These are phyloP conservation scores for Zygnema circumcarinatum DNA, from an alignment of 139 green algal genomes.

Conservation along the genomic window DNA sequence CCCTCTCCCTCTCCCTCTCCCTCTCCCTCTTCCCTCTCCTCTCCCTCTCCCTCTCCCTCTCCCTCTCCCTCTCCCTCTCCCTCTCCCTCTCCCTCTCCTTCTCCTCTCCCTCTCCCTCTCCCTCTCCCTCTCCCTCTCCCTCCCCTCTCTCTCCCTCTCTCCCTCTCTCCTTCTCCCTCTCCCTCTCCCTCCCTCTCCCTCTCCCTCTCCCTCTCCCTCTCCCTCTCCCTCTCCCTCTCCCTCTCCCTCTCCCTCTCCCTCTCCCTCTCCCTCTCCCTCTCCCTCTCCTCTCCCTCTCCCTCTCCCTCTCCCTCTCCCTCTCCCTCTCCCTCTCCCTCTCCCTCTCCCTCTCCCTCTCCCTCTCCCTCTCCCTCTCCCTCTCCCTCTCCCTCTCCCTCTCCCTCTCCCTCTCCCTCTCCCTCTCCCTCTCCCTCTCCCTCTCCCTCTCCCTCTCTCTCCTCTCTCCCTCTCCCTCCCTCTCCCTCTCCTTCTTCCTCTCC, in stretches of 20 bases:
- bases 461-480: neutral
- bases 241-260: slow-evolving; percentile 12
- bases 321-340: neutral
- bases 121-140: too few relatives aligned
- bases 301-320: neutral
- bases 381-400: neutral
- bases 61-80: neutral
- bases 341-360: neutral
- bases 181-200: neutral
- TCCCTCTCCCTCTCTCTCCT: neutral
- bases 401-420: neutral
- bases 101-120: slow-evolving; percentile 12
- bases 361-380: neutral
- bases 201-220: neutral
- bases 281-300: neutral
- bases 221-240: neutral
- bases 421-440: neutral
- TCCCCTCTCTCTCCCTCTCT: too few relatives aligned
- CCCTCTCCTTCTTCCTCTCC: neutral
- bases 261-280: neutral
- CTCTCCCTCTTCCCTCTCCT: neutral
- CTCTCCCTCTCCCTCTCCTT: neutral
- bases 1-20: neutral
- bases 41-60: neutral
- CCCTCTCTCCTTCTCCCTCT: neutral